Conservation (phyloP, 169 alveolate species). For the Hammondia hammondi region DNA sequence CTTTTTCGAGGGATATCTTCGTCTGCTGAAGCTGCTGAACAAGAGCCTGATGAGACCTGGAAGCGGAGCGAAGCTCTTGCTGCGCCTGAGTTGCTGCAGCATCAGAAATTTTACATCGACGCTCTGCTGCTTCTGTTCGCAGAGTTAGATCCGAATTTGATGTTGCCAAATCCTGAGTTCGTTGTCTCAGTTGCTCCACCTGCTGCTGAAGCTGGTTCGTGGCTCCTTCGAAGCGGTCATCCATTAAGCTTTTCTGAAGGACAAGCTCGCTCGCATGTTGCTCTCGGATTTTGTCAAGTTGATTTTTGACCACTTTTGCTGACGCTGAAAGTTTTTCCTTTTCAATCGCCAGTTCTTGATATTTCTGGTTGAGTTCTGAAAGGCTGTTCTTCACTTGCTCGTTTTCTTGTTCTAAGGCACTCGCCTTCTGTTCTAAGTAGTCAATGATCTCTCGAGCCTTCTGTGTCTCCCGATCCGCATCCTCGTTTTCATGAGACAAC, state of each 20-base stretch:
- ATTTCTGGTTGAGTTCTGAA: conserved; percentile 40
- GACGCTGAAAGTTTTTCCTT: conserved; percentile 56
- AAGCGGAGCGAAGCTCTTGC: conserved; percentile 48
- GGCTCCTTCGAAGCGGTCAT: conserved; percentile 44
- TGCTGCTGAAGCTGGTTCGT: conserved; percentile 55
- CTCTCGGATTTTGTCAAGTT: conserved; percentile 63
- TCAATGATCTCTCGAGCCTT: conserved; percentile 64
- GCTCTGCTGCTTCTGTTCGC: conserved; percentile 61
- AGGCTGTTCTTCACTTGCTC: conserved; percentile 45
- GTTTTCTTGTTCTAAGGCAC: conserved; percentile 34
- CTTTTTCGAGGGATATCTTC: conserved; percentile 56
- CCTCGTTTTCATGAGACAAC: conserved; percentile 43
- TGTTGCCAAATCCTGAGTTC: conserved; percentile 32
- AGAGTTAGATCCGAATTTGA: conserved; percentile 60
- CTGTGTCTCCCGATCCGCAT: conserved; percentile 58
- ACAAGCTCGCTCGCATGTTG: conserved; percentile 58
- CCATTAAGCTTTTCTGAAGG: conserved; percentile 44
- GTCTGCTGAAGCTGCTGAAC: conserved; percentile 68
- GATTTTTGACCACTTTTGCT: conserved; percentile 48
- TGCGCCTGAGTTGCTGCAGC: conserved; percentile 66
- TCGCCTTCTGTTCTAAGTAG: conserved; percentile 51
- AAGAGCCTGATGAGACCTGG: conserved; percentile 48
- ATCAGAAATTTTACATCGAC: conserved; percentile 53
- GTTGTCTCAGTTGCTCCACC: conserved; percentile 53
- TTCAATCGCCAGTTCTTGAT: conserved; percentile 49